Evolutionary conservation across 768 basidiomycete species (phyloP).

Genomic region (Filobasidium floriforme): DNA sequence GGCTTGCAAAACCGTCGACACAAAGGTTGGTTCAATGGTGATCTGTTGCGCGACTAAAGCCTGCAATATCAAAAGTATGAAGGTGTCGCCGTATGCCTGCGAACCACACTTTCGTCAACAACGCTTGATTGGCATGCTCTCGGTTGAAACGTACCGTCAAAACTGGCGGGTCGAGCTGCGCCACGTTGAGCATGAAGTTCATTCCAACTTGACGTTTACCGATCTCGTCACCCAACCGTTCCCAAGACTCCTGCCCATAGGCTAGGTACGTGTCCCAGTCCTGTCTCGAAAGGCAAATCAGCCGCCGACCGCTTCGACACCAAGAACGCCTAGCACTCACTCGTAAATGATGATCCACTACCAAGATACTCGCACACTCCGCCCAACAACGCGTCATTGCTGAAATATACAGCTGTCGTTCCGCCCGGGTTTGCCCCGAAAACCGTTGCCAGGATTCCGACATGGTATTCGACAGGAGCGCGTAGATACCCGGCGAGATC

Average conservation of each 20-base stretch:
- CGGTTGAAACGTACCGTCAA: conserved; percentile 51
- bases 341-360: conserved; percentile 51
- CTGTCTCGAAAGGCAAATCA: conserved; percentile 41
- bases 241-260: conserved; percentile 54
- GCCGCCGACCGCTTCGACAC: no score
- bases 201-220: conserved; percentile 58
- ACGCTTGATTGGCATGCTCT: background rate
- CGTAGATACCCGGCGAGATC: conserved; percentile 55
- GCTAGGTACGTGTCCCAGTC: conserved; percentile 59
- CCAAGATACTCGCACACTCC: conserved; percentile 57
- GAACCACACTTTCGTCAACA: conserved; percentile 8
- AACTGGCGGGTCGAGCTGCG: conserved; percentile 54
- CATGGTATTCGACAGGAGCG: conserved; percentile 51
- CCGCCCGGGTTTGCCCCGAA: conserved; percentile 21
- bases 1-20: conserved; percentile 54
- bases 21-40: conserved; percentile 57
- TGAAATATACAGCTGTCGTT: conserved; percentile 49
- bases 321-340: conserved; percentile 39
- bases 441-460: conserved; percentile 40
- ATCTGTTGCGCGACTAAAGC: conserved; percentile 51
- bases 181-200: conserved; percentile 51
- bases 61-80: conserved; percentile 54
- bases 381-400: conserved; percentile 67
- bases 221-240: conserved; percentile 52
- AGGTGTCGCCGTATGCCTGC: conserved; percentile 52